These are phyloP conservation scores for Malus hybrid DNA, from an alignment of 331 rosid species.

Conservation along the genomic window DNA sequence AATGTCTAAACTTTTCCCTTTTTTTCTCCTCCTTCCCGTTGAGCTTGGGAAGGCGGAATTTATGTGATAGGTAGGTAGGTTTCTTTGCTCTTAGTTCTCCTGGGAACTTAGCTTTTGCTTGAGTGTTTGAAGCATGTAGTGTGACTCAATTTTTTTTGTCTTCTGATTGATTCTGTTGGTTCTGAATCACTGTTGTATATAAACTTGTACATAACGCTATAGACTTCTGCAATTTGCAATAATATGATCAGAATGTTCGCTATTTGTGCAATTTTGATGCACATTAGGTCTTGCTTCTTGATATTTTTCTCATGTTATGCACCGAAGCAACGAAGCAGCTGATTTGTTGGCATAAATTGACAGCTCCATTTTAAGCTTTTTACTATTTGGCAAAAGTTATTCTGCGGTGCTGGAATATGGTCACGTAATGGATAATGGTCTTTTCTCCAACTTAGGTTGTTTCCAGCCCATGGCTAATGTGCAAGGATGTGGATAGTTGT, in stretches of 20 bases:
- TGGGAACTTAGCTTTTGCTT: conserved; percentile 7
- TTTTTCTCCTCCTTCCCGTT: neutral
- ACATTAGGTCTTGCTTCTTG: neutral
- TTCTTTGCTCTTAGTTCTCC: conserved; percentile 3
- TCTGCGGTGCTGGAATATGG: too few relatives aligned
- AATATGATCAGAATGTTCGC: neutral
- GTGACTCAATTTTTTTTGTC: neutral
- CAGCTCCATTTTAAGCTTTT: too few relatives aligned
- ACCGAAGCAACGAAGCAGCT: neutral
- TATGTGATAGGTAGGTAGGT: neutral
- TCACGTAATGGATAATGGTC: too few relatives aligned
- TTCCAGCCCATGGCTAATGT: too few relatives aligned
- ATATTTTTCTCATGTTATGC: neutral
- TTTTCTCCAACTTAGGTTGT: too few relatives aligned
- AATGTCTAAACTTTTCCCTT: neutral
- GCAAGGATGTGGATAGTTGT: too few relatives aligned
- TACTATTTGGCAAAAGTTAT: too few relatives aligned
- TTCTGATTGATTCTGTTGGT: conserved; percentile 4
- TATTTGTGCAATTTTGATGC: neutral
- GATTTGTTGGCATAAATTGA: neutral
- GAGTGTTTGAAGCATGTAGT: neutral
- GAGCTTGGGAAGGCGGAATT: neutral
- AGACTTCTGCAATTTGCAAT: conserved; percentile 4
- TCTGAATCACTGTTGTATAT: conserved; percentile 15
- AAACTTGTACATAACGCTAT: conserved; percentile 22